Evolutionary conservation across 805 yeast species (phyloP).

Genomic region (Torulaspora microellipsoides): DNA sequence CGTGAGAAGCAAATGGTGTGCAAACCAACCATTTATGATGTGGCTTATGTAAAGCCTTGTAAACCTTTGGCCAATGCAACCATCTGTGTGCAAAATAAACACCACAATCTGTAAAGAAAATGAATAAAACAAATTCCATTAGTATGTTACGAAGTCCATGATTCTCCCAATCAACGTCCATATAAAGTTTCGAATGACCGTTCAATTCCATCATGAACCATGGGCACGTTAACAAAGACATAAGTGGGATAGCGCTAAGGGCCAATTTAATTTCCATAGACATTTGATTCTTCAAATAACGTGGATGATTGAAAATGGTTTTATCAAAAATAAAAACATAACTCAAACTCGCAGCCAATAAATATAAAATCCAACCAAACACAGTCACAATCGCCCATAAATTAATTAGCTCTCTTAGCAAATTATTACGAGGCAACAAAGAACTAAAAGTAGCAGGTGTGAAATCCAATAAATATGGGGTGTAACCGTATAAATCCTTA

Average conservation of each 20-base stretch:
- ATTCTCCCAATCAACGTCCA: slow-evolving; percentile 52
- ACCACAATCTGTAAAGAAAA: slow-evolving; percentile 90
- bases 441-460: slow-evolving; percentile 60
- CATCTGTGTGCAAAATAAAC: slow-evolving; percentile 89
- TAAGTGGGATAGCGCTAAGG: slow-evolving; percentile 73
- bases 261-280: slow-evolving; percentile 77
- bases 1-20: slow-evolving; percentile 97
- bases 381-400: slow-evolving; percentile 65
- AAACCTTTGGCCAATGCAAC: slow-evolving; percentile 88
- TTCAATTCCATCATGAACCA: slow-evolving; percentile 82
- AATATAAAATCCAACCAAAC: slow-evolving; percentile 84
- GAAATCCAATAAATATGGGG: slow-evolving; percentile 55
- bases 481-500: slow-evolving; percentile 53
- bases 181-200: slow-evolving; percentile 79
- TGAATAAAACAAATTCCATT: slow-evolving; percentile 69
- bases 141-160: slow-evolving; percentile 66
- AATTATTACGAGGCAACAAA: slow-evolving; percentile 62
- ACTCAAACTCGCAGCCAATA: slow-evolving; percentile 69
- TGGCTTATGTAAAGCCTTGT: slow-evolving; percentile 87
- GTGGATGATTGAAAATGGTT: slow-evolving; percentile 89
- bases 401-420: slow-evolving; percentile 65
- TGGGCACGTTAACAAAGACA: slow-evolving; percentile 85
- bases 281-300: slow-evolving; percentile 92
- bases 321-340: slow-evolving; percentile 79
- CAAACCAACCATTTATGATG: slow-evolving; percentile 99